A percentile compares a stretch with the other conserved stretches of the same genome.
These are phyloP conservation scores for Paracoccidioides lutzii DNA, from an alignment of 2,329 filamentous ascomycete species.

Conservation along the genomic window DNA sequence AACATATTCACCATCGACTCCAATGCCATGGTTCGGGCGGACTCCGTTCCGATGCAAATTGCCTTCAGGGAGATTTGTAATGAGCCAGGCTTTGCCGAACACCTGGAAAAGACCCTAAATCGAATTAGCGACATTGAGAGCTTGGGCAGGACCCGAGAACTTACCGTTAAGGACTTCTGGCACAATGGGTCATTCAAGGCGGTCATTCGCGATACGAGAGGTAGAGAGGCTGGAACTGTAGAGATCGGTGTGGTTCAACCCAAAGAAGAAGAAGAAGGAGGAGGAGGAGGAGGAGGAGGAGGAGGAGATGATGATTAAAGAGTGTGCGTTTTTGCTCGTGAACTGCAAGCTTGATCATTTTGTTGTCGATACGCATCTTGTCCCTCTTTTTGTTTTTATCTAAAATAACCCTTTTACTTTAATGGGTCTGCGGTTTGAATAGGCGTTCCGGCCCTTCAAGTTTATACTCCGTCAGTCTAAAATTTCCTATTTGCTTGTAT, in stretches of 20 bases:
- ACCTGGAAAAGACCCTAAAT: constrained; percentile 68
- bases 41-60: constrained; percentile 89
- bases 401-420: not conserved
- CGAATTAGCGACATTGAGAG: constrained; percentile 89
- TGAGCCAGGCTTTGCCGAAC: constrained; percentile 63
- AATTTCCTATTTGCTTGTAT: too few species aligned
- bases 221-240: constrained; percentile 34
- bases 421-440: not conserved
- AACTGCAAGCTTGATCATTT: not conserved
- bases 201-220: constrained; percentile 35
- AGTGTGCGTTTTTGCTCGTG: not conserved
- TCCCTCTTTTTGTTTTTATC: not conserved
- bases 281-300: constrained; percentile 25
- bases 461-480: too few species aligned
- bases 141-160: constrained; percentile 79
- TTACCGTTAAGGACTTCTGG: constrained; percentile 91
- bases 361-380: not conserved
- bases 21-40: constrained; percentile 73
- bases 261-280: constrained; percentile 19
- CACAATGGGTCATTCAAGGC: constrained; percentile 69
- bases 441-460: not conserved
- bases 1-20: constrained; percentile 94
- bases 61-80: constrained; percentile 77
- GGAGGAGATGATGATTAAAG: constrained; percentile 17
- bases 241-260: constrained; percentile 34